phyloP scores from a whole-genome alignment of 2,329 filamentous ascomycete genomes.

The Periconia digitata region DNA sequence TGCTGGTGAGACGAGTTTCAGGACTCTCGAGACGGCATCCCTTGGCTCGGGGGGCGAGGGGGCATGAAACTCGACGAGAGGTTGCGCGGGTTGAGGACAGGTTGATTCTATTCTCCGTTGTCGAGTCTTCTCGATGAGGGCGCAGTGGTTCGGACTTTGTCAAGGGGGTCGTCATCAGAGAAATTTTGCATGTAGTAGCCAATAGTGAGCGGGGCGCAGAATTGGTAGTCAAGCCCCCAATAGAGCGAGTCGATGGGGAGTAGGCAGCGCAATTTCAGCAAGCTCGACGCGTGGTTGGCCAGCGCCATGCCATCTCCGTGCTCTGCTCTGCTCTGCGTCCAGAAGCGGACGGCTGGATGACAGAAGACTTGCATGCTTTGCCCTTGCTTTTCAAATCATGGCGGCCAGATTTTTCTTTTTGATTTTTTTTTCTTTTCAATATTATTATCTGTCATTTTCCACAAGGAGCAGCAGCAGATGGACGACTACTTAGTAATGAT shows the following conservation, averaged over 20 bases:
- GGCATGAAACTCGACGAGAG: conserved; percentile 17
- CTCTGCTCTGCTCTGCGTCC: not conserved
- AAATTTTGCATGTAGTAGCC: not conserved
- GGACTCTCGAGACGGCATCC: conserved; percentile 21
- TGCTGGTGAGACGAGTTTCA: conserved; percentile 35
- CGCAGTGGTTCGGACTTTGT: not conserved
- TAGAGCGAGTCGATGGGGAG: too few relatives aligned
- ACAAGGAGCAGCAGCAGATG: too few relatives aligned
- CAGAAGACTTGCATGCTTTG: too few relatives aligned
- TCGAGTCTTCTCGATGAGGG: conserved; percentile 13
- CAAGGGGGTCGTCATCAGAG: not conserved
- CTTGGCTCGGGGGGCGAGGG: too few relatives aligned
- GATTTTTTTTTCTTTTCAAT: not conserved
- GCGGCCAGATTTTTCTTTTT: too few relatives aligned
- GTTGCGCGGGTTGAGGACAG: conserved; percentile 5
- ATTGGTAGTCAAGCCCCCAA: too few relatives aligned
- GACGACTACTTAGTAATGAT: too few relatives aligned
- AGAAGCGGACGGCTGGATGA: not conserved
- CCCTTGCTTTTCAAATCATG: too few relatives aligned
- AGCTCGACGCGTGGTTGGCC: too few relatives aligned
- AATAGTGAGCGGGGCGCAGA: too few relatives aligned
- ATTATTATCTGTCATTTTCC: not conserved
- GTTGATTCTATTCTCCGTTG: conserved; percentile 10
- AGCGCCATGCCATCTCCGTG: not conserved
- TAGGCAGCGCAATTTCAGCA: too few relatives aligned